A percentile compares a stretch with the other conserved stretches of the same genome.
Conservation (phyloP, 495 filamentous ascomycete genomes). For the Parathielavia hyrcaniae region DNA sequence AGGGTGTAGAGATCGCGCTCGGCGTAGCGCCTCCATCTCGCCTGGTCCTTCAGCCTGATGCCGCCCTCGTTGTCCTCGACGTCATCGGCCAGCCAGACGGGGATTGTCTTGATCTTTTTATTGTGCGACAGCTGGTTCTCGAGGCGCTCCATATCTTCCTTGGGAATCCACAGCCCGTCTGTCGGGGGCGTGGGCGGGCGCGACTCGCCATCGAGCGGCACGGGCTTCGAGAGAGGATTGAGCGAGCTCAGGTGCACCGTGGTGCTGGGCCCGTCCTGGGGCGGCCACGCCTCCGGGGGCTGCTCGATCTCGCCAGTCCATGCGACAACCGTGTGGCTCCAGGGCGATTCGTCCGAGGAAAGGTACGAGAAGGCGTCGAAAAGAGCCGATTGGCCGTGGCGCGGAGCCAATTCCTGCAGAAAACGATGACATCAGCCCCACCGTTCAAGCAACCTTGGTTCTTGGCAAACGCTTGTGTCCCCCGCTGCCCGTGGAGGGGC, state of each 20-base stretch:
- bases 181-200: conserved; percentile 49
- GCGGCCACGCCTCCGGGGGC: conserved; percentile 37
- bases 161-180: conserved; percentile 59
- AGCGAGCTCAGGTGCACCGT: conserved; percentile 38
- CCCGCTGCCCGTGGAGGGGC: background rate
- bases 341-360: conserved; percentile 64
- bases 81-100: conserved; percentile 79
- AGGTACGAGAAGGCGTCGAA: conserved; percentile 84
- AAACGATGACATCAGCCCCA: conserved; percentile 30
- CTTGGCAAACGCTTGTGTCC: conserved; percentile 17
- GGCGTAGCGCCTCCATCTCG: conserved; percentile 77
- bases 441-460: conserved; percentile 19
- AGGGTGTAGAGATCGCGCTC: conserved; percentile 85
- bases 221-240: conserved; percentile 62
- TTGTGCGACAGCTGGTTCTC: conserved; percentile 63
- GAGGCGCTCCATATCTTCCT: conserved; percentile 58
- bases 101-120: conserved; percentile 58
- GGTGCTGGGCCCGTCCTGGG: conserved; percentile 39
- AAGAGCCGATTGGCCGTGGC: conserved; percentile 78
- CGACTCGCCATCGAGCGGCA: conserved; percentile 57
- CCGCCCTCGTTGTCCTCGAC: conserved; percentile 56
- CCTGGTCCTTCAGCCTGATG: conserved; percentile 66
- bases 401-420: conserved; percentile 60
- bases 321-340: conserved; percentile 81
- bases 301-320: conserved; percentile 87